phyloP scores from a whole-genome alignment of 768 basidiomycete species.

The Panaeolus papilionaceus region DNA sequence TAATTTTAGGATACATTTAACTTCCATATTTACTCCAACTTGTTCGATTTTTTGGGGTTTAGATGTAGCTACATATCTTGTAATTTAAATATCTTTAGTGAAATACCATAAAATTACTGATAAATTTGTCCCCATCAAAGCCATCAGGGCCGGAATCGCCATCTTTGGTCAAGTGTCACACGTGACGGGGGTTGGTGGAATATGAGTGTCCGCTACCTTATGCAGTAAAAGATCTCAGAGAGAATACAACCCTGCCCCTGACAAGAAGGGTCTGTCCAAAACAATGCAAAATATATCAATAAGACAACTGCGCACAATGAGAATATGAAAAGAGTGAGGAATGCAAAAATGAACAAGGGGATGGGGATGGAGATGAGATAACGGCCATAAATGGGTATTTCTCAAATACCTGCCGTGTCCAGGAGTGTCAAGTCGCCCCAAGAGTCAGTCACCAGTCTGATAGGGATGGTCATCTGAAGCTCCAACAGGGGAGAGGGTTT shows the following conservation, averaged over 20 bases:
- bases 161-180: no score
- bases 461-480: constrained; percentile 54
- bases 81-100: no score
- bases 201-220: no score
- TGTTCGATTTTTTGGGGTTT: no score
- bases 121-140: no score
- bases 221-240: neutral
- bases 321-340: neutral
- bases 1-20: no score
- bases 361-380: neutral
- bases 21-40: no score
- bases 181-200: no score
- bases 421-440: constrained; percentile 35
- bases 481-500: constrained; percentile 40
- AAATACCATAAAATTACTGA: no score
- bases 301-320: neutral
- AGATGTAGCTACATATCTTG: no score
- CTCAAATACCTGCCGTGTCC: constrained; percentile 20
- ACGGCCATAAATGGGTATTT: neutral
- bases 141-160: no score
- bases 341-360: neutral
- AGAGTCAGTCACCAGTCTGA: constrained; percentile 65
- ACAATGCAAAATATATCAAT: neutral
- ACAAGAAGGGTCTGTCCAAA: neutral
- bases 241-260: neutral